phyloP scores from a whole-genome alignment of 2,329 filamentous ascomycete species.

The Pyrenochaeta sp. region DNA sequence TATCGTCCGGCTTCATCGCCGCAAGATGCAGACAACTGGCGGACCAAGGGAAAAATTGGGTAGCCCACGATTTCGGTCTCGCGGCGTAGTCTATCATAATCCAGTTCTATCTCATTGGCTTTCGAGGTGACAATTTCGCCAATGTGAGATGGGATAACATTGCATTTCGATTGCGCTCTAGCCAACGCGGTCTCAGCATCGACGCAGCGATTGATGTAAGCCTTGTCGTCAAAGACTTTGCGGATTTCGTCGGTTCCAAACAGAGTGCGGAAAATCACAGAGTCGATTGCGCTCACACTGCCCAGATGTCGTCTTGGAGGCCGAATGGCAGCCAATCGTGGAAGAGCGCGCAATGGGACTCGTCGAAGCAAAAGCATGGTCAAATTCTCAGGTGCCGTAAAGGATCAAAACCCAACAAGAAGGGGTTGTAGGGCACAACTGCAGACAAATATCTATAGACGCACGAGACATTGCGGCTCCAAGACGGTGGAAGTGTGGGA shows the following conservation, averaged over 20 bases:
- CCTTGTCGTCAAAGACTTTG: constrained; percentile 59
- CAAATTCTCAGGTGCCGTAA: constrained; percentile 12
- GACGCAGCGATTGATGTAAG: constrained; percentile 58
- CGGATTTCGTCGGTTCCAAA: constrained; percentile 62
- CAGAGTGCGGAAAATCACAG: constrained; percentile 59
- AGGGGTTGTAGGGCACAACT: constrained; percentile 8
- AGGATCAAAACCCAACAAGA: constrained; percentile 10
- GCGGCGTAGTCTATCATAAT: constrained; percentile 52
- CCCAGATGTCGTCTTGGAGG: constrained; percentile 34
- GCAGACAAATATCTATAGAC: constrained; percentile 11
- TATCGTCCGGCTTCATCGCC: constrained; percentile 53
- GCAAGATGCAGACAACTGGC: constrained; percentile 54
- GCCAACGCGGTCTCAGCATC: constrained; percentile 62
- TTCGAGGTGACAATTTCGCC: constrained; percentile 41
- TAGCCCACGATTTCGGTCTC: constrained; percentile 64
- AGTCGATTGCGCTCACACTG: constrained; percentile 55
- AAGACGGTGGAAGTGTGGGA: constrained; percentile 24
- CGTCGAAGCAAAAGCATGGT: constrained; percentile 41
- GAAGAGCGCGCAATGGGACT: constrained; percentile 26
- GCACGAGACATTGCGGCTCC: constrained; percentile 16
- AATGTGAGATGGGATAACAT: constrained; percentile 56
- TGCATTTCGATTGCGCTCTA: constrained; percentile 57
- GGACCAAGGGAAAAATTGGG: constrained; percentile 60
- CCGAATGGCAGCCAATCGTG: constrained; percentile 19
- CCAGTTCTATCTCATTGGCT: constrained; percentile 45